A percentile compares a stretch with the other conserved stretches of the same genome.
phyloP scores from a whole-genome alignment of 2,329 filamentous ascomycete genomes.

The Pseudocercospora musae region DNA sequence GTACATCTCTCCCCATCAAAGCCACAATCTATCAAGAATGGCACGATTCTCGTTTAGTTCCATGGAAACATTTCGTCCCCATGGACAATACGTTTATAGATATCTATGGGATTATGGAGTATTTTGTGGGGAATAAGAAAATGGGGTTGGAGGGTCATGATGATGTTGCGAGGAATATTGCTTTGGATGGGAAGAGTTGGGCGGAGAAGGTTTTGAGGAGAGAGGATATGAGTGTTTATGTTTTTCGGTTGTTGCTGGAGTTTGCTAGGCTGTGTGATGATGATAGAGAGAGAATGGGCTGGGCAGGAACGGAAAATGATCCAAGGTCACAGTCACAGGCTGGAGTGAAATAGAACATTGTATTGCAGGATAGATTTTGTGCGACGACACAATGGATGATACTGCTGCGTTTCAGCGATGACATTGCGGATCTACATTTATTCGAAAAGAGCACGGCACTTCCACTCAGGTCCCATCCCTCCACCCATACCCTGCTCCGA shows the following conservation, averaged over 20 bases:
- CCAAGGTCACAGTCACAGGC: neutral
- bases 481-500: neutral
- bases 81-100: constrained; percentile 31
- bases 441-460: neutral
- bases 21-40: constrained; percentile 39
- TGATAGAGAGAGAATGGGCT: constrained; percentile 40
- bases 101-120: constrained; percentile 31
- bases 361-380: neutral
- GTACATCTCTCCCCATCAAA: constrained; percentile 33
- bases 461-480: neutral
- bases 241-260: constrained; percentile 62
- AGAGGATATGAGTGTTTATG: constrained; percentile 77
- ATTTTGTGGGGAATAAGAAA: constrained; percentile 55
- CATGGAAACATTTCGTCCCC: constrained; percentile 39
- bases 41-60: constrained; percentile 37
- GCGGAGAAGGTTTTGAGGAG: constrained; percentile 62
- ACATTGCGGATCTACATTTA: neutral
- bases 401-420: neutral
- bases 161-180: constrained; percentile 60
- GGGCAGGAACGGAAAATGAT: constrained; percentile 22
- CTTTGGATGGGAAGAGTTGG: constrained; percentile 64
- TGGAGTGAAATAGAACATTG: neutral
- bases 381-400: neutral
- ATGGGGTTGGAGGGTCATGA: constrained; percentile 46
- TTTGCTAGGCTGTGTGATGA: constrained; percentile 45